A percentile compares a stretch with the other conserved stretches of the same genome.
Conservation (phyloP, 192 early-diverging fungal genomes). For the Umbelopsis sp. region DNA sequence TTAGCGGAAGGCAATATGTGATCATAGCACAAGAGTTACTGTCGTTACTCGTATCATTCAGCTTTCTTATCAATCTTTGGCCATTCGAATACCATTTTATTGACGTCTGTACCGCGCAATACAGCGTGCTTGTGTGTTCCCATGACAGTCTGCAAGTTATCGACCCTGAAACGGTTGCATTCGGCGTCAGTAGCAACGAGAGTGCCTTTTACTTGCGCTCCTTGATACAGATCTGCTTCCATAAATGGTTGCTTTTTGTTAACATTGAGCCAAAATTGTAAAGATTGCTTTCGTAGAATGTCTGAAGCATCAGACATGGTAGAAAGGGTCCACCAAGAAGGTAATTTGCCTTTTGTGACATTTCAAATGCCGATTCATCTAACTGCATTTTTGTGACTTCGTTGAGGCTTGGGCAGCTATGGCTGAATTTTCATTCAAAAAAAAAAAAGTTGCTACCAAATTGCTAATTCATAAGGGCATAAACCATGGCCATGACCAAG, state of each 20-base stretch:
- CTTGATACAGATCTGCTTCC: conserved; percentile 39
- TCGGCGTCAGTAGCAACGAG: conserved; percentile 51
- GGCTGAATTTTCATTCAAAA: neutral
- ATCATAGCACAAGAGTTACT: neutral
- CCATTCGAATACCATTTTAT: conserved; percentile 26
- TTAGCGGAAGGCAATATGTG: no score
- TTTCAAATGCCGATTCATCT: neutral
- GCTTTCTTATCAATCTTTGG: neutral
- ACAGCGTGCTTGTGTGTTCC: conserved; percentile 55
- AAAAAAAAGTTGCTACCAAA: conserved; percentile 11
- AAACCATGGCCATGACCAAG: neutral
- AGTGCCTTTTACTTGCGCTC: conserved; percentile 40
- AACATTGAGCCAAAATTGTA: conserved; percentile 52
- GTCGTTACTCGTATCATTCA: neutral
- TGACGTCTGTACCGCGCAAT: conserved; percentile 50
- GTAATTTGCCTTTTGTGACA: no score
- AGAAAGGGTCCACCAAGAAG: no score
- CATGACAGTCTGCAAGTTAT: conserved; percentile 48
- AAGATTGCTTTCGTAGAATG: conserved; percentile 42
- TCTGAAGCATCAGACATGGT: conserved; percentile 19
- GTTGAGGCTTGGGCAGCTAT: conserved; percentile 4
- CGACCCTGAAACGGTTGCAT: conserved; percentile 50
- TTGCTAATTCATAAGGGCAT: neutral
- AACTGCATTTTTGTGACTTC: conserved; percentile 10
- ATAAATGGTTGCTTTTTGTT: conserved; percentile 25